These are phyloP conservation scores for Chalara sp. DNA, from an alignment of 2,329 filamentous ascomycete genomes.

Conservation along the genomic window DNA sequence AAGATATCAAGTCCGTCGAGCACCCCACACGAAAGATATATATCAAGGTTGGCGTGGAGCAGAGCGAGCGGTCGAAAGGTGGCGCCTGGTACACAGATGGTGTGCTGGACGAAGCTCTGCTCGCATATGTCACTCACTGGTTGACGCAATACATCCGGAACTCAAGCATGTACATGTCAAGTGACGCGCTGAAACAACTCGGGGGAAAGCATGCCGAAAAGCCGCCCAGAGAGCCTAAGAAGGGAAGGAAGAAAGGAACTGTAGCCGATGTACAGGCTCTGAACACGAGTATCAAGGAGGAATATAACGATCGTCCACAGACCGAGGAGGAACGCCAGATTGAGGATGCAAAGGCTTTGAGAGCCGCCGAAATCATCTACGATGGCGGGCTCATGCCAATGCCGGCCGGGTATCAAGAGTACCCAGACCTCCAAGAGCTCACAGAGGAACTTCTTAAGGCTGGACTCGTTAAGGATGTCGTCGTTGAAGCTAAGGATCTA, in stretches of 20 bases:
- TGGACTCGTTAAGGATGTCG: constrained; percentile 21
- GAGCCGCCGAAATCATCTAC: constrained; percentile 14
- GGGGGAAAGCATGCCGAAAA: constrained; percentile 21
- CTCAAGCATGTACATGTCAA: constrained; percentile 58
- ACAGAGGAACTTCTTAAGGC: constrained; percentile 40
- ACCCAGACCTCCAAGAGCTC: constrained; percentile 75
- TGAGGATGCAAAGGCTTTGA: constrained; percentile 12
- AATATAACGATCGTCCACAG: neutral
- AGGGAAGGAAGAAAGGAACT: constrained; percentile 45
- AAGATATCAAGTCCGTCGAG: constrained; percentile 86
- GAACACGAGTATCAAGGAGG: neutral
- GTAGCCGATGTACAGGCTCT: constrained; percentile 30
- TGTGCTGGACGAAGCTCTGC: constrained; percentile 82
- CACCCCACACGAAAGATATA: constrained; percentile 91
- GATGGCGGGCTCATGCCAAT: constrained; percentile 37
- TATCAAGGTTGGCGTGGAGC: constrained; percentile 79
- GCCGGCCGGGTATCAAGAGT: constrained; percentile 61
- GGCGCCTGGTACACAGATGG: constrained; percentile 93
- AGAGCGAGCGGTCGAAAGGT: constrained; percentile 84
- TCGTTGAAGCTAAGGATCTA: constrained; percentile 74
- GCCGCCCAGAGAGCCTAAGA: constrained; percentile 43
- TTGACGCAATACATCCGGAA: constrained; percentile 68
- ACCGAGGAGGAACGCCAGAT: constrained; percentile 4
- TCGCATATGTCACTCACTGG: constrained; percentile 66
- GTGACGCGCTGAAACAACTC: constrained; percentile 22